Conservation (phyloP, 2,329 filamentous ascomycete genomes). For the Grosmannia huntii region DNA sequence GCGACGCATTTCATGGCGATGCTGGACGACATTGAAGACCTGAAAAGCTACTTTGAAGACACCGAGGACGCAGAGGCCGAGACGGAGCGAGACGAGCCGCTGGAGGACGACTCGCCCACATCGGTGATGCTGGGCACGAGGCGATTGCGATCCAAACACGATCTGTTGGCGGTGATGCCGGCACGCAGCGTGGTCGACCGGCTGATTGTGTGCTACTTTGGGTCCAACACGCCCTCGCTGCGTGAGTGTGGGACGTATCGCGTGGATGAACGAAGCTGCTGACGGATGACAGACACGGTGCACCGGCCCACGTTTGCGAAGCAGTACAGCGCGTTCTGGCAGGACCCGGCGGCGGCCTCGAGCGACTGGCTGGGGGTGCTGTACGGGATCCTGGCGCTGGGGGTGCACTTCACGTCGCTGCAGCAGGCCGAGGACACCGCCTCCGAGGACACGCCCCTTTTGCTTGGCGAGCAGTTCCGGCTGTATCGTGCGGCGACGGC, state of each 20-base stretch:
- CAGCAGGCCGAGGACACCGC: slow-evolving; percentile 25
- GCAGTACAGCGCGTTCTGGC: slow-evolving; percentile 18
- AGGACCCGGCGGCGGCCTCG: slow-evolving; percentile 9
- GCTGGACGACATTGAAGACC: slow-evolving; percentile 47
- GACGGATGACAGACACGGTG: neutral
- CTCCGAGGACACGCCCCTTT: neutral
- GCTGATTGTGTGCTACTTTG: slow-evolving; percentile 40
- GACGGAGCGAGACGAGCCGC: slow-evolving; percentile 19
- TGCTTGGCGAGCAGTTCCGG: slow-evolving; percentile 34
- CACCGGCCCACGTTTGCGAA: slow-evolving; percentile 30
- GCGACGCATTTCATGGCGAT: slow-evolving; percentile 49
- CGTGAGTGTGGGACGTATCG: slow-evolving; percentile 21
- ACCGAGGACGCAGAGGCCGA: slow-evolving; percentile 23
- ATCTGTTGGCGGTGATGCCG: slow-evolving; percentile 36
- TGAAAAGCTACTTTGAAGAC: slow-evolving; percentile 45
- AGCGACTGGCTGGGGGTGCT: slow-evolving; percentile 20
- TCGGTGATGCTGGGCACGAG: slow-evolving; percentile 25
- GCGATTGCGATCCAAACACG: slow-evolving; percentile 27
- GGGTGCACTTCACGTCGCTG: slow-evolving; percentile 31
- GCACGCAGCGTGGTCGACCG: slow-evolving; percentile 32
- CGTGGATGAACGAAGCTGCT: neutral
- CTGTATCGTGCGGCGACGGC: slow-evolving; percentile 35
- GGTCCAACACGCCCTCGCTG: slow-evolving; percentile 37
- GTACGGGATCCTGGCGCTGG: slow-evolving; percentile 18
- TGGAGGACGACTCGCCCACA: slow-evolving; percentile 27